phyloP scores from a whole-genome alignment of 129 eudicot species.

The Artemisia annua region DNA sequence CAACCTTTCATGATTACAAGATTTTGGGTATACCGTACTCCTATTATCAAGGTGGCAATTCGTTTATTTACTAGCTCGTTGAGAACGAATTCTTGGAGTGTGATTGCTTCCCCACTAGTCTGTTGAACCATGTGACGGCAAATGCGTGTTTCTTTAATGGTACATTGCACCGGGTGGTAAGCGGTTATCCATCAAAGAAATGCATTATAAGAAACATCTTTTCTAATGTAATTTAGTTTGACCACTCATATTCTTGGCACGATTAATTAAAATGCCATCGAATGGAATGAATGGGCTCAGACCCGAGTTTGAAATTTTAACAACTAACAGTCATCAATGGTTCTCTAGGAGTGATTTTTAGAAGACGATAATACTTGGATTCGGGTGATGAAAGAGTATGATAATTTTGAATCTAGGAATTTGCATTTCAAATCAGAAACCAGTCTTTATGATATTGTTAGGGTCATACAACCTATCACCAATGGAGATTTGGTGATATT shows the following conservation, averaged over 20 bases:
- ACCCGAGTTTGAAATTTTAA: background rate
- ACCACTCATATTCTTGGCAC: constrained; percentile 12
- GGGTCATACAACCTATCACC: background rate
- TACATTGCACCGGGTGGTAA: constrained; percentile 20
- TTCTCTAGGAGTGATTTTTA: background rate
- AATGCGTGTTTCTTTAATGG: constrained; percentile 8
- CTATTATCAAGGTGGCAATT: too few species aligned
- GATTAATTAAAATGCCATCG: background rate
- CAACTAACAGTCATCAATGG: too few species aligned
- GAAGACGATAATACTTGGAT: too few species aligned
- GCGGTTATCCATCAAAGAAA: background rate
- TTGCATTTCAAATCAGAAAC: too few species aligned
- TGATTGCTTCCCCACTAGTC: background rate
- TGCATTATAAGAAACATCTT: background rate
- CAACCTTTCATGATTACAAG: constrained; percentile 13
- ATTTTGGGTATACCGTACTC: background rate
- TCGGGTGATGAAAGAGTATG: too few species aligned
- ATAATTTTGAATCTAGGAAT: too few species aligned
- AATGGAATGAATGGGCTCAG: too few species aligned
- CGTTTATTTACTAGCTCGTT: background rate
- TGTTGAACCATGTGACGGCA: background rate
- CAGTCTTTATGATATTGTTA: too few species aligned
- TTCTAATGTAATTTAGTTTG: constrained; percentile 10
- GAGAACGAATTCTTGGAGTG: constrained; percentile 7
- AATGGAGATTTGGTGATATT: background rate